A percentile compares a stretch with the other conserved stretches of the same genome.
Conservation (phyloP, 257 asterid genomes). For the Nicotiana obtusifolia region DNA sequence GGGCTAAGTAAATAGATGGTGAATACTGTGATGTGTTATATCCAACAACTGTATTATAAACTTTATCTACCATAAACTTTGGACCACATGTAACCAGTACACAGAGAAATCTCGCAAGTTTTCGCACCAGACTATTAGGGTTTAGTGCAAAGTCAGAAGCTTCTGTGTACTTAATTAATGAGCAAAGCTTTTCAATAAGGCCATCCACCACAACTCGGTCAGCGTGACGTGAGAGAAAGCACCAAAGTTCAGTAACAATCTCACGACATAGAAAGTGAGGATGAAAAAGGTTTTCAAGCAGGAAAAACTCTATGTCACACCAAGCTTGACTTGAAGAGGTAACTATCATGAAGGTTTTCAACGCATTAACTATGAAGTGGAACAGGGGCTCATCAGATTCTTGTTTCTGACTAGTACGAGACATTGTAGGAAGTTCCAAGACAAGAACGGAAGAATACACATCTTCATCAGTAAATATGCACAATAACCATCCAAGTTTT, state of each 20-base stretch:
- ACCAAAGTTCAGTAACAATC: conserved; percentile 80
- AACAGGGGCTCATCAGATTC: conserved; percentile 58
- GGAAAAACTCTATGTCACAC: conserved; percentile 65
- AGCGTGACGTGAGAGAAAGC: conserved; percentile 77
- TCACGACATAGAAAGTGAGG: conserved; percentile 86
- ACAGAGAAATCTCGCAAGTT: conserved; percentile 65
- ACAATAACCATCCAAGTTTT: conserved; percentile 88
- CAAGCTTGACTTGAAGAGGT: conserved; percentile 65
- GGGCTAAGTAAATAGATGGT: conserved; percentile 41
- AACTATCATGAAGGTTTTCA: conserved; percentile 71
- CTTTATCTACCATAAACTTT: conserved; percentile 52
- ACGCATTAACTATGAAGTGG: conserved; percentile 45
- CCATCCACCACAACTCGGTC: conserved; percentile 43
- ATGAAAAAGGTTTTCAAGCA: conserved; percentile 70
- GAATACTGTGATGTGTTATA: conserved; percentile 33
- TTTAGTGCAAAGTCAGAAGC: conserved; percentile 41
- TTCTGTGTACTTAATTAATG: conserved; percentile 40
- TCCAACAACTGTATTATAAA: conserved; percentile 48
- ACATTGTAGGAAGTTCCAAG: conserved; percentile 38
- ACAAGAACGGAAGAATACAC: conserved; percentile 53
- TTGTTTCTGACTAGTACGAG: conserved; percentile 40
- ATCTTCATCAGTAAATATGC: conserved; percentile 52
- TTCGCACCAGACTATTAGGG: conserved; percentile 58
- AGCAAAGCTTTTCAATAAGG: conserved; percentile 52
- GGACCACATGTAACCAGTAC: conserved; percentile 50